Evolutionary conservation across 768 basidiomycete genomes (phyloP), one percentile per base, ranked within the genome.

Genomic region (Lentinula detonsa): DNA sequence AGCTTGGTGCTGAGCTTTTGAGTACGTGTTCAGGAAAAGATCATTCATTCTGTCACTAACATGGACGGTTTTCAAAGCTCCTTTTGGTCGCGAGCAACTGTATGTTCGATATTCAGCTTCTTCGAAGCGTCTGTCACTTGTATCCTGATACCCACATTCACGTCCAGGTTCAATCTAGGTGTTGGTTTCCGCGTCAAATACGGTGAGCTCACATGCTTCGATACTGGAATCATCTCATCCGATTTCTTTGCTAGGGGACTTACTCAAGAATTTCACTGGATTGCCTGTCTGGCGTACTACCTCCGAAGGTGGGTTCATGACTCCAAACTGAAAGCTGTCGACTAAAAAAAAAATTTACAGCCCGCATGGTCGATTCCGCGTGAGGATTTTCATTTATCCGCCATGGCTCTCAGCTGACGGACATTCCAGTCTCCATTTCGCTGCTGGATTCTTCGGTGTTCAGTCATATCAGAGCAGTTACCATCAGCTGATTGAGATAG

Each of bases 1-100:
- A 85, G 65, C 84, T 93, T 11, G 92, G 91, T 10, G 83, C 82
- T 62, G 91, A 92, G 72, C 79, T 85, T 49, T 71, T 92, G 50
- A 60, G 59, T 56, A 43, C 33, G 55, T 56, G n/a, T 28, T 31
- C 2, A 42, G 15, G n/a, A 7, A 28, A 21, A 18, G 13, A 21
- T 52, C 9, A 21, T 18, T 6, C 16, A 11, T 33, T 21, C 11
- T 23, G 45, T 28, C 15, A 35, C 31, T 51, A 16, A 18, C 9
- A 18, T 42, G 13, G 7, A 35, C 13, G 34, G 13, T 2, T 39
- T 42, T 13, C 13, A 33, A 28, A 61, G 89, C 89, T 3, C 89
- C 89, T 1, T 91, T 91, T 63, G 90, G 90, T 8, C 78, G 91
- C 43, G 80, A 83, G 60, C 87, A 93, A 61, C 67, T 91, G 63